phyloP scores from a whole-genome alignment of 345 rosid genomes.

The Iberis pinnata region DNA sequence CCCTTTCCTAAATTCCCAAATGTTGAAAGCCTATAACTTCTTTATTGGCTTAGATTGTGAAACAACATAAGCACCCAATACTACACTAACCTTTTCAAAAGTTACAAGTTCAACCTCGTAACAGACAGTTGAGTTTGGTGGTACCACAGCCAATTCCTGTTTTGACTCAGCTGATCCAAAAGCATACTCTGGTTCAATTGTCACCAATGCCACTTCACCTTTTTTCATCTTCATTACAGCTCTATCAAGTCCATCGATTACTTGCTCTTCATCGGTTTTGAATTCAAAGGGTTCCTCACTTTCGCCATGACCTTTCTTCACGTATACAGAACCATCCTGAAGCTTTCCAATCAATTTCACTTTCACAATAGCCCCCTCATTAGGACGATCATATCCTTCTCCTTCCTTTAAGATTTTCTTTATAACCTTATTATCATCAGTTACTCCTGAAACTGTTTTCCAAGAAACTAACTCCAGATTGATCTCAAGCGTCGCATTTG shows the following conservation, averaged over 20 bases:
- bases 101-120: conserved; percentile 77
- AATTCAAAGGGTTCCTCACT: conserved; percentile 67
- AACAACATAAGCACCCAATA: neutral
- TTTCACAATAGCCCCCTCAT: conserved; percentile 73
- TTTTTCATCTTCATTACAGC: conserved; percentile 79
- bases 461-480: conserved; percentile 68
- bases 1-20: conserved; percentile 51
- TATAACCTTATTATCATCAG: conserved; percentile 72
- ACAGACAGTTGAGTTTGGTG: conserved; percentile 58
- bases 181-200: conserved; percentile 74
- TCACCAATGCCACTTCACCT: conserved; percentile 71
- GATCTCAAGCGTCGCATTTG: conserved; percentile 60
- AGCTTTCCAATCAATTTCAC: conserved; percentile 84
- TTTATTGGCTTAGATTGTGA: neutral
- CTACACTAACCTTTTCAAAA: conserved; percentile 54
- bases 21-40: neutral
- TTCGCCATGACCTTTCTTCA: conserved; percentile 68
- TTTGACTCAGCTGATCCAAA: conserved; percentile 62
- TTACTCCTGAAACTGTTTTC: conserved; percentile 77
- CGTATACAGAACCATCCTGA: conserved; percentile 66
- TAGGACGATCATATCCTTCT: conserved; percentile 78
- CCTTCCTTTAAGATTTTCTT: conserved; percentile 84
- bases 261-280: conserved; percentile 88
- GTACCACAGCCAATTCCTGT: conserved; percentile 71
- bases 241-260: conserved; percentile 84